These are phyloP conservation scores for Sporothrix curviconia DNA, from an alignment of 2,329 filamentous ascomycete species.

Conservation along the genomic window DNA sequence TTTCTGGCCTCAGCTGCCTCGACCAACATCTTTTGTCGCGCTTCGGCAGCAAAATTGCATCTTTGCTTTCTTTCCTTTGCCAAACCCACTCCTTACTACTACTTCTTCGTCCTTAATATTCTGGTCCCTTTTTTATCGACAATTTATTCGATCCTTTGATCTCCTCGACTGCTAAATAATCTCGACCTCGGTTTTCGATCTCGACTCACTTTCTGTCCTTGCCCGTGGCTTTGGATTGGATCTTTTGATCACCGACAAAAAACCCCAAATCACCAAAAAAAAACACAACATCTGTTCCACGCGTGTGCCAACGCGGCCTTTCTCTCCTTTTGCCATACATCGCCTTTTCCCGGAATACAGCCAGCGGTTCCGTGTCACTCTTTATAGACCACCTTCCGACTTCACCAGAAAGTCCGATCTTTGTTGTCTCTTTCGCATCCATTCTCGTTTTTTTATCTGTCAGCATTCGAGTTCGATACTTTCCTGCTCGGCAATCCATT, in stretches of 20 bases:
- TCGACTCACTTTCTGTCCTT: no score
- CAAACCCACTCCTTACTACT: background rate
- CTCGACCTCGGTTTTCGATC: no score
- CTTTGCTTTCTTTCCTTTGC: background rate
- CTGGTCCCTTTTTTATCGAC: no score
- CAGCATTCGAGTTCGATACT: conserved; percentile 6
- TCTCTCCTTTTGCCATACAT: background rate
- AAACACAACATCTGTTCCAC: background rate
- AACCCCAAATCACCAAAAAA: background rate
- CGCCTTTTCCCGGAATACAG: background rate
- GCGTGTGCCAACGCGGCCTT: background rate
- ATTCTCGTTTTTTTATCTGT: background rate
- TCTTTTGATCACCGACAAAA: background rate
- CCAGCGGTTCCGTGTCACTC: conserved; percentile 5
- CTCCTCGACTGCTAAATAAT: no score
- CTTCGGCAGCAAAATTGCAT: background rate
- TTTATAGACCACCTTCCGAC: background rate
- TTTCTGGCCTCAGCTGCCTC: no score
- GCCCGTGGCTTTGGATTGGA: background rate
- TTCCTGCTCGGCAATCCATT: conserved; percentile 3
- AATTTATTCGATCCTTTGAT: no score
- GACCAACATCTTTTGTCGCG: background rate
- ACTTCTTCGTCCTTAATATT: no score
- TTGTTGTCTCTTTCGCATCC: background rate
- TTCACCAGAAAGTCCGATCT: background rate